Conservation (phyloP, 148 eudicot genomes). For the Tetragonia tetragonoides region DNA sequence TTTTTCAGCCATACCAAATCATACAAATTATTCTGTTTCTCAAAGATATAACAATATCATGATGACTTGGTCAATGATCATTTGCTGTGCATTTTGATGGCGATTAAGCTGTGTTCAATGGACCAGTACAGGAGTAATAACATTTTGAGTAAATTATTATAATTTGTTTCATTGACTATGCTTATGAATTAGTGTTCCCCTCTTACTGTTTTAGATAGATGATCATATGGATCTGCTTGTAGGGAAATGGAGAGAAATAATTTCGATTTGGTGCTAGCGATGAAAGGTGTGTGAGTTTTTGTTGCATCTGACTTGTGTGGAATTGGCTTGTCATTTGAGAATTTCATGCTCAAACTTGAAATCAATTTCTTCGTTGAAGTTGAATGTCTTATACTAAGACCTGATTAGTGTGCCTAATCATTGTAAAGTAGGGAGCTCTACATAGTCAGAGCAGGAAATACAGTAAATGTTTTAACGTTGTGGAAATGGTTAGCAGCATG, state of each 20-base stretch:
- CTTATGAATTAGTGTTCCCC: neutral
- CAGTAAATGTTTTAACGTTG: neutral
- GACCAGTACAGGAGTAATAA: neutral
- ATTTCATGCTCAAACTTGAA: neutral
- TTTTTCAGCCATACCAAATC: conserved; percentile 19
- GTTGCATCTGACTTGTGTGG: too few species aligned
- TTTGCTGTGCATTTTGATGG: neutral
- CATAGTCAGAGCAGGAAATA: neutral
- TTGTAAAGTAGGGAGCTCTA: neutral
- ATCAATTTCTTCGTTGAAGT: neutral
- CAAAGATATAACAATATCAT: conserved; percentile 10
- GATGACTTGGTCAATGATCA: conserved; percentile 14
- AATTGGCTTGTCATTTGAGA: neutral
- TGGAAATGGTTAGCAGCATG: neutral
- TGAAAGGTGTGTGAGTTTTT: neutral
- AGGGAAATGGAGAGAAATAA: neutral
- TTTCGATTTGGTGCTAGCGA: neutral
- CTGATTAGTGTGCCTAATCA: neutral
- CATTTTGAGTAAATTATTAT: neutral
- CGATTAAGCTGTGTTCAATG: neutral
- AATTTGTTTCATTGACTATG: neutral
- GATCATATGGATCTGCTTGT: neutral
- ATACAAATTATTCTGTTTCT: conserved; percentile 4
- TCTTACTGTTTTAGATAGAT: neutral
- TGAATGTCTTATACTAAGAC: neutral